Evolutionary conservation across 2,329 filamentous ascomycete species (phyloP).

Genomic region (Verticillium zaregamsianum): DNA sequence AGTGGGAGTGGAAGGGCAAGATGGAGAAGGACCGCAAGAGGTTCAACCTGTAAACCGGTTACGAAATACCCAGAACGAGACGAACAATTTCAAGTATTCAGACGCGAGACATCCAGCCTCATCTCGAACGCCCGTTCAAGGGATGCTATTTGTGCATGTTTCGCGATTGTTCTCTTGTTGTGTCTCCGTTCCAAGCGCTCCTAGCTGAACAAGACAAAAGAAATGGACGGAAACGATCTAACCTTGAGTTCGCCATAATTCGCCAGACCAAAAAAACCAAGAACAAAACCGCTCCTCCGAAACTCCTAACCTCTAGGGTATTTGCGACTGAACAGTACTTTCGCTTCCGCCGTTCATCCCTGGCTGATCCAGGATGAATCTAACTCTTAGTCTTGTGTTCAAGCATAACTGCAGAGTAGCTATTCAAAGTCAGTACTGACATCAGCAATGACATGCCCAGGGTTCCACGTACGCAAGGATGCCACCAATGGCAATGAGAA

Average conservation of each 20-base stretch:
- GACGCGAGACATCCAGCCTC: not conserved
- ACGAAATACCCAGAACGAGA: conserved; percentile 6
- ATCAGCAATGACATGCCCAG: conserved; percentile 29
- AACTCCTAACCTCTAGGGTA: not conserved
- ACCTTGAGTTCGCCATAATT: not conserved
- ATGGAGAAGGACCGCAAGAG: conserved; percentile 94
- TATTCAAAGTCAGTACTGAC: conserved; percentile 13
- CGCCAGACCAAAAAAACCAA: not conserved
- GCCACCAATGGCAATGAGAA: conserved; percentile 51
- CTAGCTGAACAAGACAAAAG: not conserved
- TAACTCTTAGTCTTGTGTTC: conserved; percentile 28
- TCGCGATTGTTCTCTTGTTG: too few relatives aligned
- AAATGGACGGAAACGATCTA: not conserved
- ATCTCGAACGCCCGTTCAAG: not conserved
- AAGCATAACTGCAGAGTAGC: conserved; percentile 45
- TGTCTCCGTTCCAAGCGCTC: not conserved
- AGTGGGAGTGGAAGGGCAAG: conserved; percentile 95
- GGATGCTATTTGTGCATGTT: too few relatives aligned
- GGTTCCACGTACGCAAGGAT: conserved; percentile 48
- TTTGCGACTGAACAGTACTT: not conserved
- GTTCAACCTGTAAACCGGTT: conserved; percentile 71
- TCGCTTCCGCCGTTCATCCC: not conserved
- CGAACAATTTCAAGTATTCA: not conserved
- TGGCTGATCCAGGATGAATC: not conserved
- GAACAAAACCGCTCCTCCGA: not conserved